Base-by-base conservation (phyloP, 1,284 basidiomycete genomes). In the Tilletia indica region DNA sequence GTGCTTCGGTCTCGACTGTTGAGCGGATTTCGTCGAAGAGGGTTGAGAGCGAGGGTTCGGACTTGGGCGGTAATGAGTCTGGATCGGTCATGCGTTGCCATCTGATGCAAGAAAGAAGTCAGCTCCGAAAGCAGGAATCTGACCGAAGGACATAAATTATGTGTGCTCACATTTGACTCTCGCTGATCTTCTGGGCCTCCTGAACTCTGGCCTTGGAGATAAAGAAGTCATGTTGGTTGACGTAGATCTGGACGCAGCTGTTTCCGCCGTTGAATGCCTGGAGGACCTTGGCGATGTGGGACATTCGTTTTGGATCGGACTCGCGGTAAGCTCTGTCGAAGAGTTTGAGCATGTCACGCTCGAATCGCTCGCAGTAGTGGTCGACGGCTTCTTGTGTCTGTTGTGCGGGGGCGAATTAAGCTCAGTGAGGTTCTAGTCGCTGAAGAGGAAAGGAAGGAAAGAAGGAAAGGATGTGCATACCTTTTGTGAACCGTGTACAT, bases 281-380 rank as follows among this genome's bases (percentile, higher is more conserved):
- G 3, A 99, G 87, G 2, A 94, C 97, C 86, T 95, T 93, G 1
- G 97, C 96, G 82, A 96, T 98, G 83, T 99, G 97, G 86, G 94
- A 93, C 97, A 99, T 99, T 91, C 97, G 93, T 85, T 95, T 95
- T 0, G 97, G 97, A 82, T 99, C 97, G 45, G 95, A 94, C 82
- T 93, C 93, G 69, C 94, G 89, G 85, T 98, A 98, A 81, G 82
- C 82, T 48, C 83, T 82, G 85, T 99, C 97, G 82, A 99, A 99
- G 63, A 98, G 87, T 82, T 92, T 91, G 70, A 99, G 89, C 90
- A 98, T 96, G 83, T 99, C 96, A 85, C 97, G 97, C 86, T 99
- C 97, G 78, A 99, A 99, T 82, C 92, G 92, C 86, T 99, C 97
- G 86, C 95, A 97, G 82, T 97, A 99, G 80, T 91, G 92, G 77